A percentile compares a stretch with the other conserved stretches of the same genome.
Conservation (phyloP, 495 filamentous ascomycete species). For the Talaromyces proteolyticus region DNA sequence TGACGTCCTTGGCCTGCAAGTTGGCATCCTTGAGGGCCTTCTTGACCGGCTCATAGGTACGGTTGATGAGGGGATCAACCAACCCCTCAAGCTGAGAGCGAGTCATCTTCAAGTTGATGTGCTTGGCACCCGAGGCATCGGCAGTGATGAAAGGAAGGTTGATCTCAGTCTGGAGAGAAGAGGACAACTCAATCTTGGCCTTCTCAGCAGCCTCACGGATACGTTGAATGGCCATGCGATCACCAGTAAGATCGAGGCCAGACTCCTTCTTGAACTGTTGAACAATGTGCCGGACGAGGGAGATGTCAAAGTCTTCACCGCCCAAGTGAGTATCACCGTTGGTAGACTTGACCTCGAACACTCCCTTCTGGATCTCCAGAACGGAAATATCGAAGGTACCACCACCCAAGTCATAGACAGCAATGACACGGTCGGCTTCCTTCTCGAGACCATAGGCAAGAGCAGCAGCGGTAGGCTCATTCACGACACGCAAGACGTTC, state of each 20-base stretch:
- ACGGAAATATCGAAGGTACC: conserved; percentile 99
- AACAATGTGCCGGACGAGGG: conserved; percentile 89
- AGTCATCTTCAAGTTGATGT: conserved; percentile 94
- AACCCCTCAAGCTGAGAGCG: conserved; percentile 88
- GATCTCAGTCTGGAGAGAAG: conserved; percentile 94
- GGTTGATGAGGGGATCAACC: conserved; percentile 83
- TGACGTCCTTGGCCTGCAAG: conserved; percentile 90
- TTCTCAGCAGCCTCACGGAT: conserved; percentile 99
- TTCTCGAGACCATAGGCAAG: conserved; percentile 95
- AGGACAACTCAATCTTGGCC: conserved; percentile 99
- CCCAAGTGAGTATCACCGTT: conserved; percentile 97
- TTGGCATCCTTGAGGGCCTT: conserved; percentile 98
- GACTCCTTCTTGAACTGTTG: conserved; percentile 95
- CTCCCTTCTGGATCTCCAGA: conserved; percentile 94
- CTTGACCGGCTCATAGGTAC: conserved; percentile 86
- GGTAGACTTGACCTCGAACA: conserved; percentile 98
- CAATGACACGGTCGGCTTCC: conserved; percentile 83
- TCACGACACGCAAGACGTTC: conserved; percentile 94
- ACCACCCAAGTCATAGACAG: conserved; percentile 97
- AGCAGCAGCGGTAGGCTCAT: conserved; percentile 93
- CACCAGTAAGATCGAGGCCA: conserved; percentile 81
- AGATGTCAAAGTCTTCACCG: conserved; percentile 98
- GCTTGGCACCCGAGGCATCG: conserved; percentile 88
- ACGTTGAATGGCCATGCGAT: conserved; percentile 99
- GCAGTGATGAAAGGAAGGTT: conserved; percentile 99